Evolutionary conservation across 2,329 filamentous ascomycete genomes (phyloP).

Genomic region (Aspergillus japonicus): DNA sequence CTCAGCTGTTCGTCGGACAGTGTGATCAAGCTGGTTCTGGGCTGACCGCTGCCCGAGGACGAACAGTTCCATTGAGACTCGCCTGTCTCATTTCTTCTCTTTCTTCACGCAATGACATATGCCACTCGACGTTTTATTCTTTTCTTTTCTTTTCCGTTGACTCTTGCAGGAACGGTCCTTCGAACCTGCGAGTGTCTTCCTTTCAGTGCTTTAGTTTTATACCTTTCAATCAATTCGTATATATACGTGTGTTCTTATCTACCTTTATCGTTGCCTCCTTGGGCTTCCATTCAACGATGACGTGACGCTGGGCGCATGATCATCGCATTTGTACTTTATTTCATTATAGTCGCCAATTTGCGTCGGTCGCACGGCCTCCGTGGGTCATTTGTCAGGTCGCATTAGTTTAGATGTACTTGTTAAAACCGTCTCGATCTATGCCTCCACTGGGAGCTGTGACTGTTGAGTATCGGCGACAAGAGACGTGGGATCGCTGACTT

Average conservation of each 20-base stretch:
- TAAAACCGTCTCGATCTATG: too few relatives aligned
- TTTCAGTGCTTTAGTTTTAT: background rate
- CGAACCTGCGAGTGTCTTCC: background rate
- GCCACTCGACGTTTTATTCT: background rate
- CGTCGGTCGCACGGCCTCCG: too few relatives aligned
- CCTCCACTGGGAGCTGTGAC: too few relatives aligned
- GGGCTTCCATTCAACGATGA: background rate
- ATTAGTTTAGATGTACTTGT: too few relatives aligned
- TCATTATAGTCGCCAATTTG: too few relatives aligned
- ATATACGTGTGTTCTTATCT: background rate
- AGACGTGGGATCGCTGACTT: too few relatives aligned
- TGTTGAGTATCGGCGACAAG: too few relatives aligned
- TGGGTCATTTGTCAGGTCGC: too few relatives aligned
- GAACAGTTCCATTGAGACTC: background rate
- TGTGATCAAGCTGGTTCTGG: conserved; percentile 41
- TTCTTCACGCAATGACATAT: background rate
- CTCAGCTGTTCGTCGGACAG: conserved; percentile 22
- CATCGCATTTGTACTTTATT: background rate
- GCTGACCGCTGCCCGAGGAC: conserved; percentile 12
- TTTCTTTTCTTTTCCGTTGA: background rate
- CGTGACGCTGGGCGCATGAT: background rate
- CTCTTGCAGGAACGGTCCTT: background rate
- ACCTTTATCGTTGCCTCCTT: background rate
- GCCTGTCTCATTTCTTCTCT: conserved; percentile 4
- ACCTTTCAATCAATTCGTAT: background rate